These are phyloP conservation scores for Cryptococcus depauperatus DNA, from an alignment of 1,284 basidiomycete genomes.

Conservation along the genomic window DNA sequence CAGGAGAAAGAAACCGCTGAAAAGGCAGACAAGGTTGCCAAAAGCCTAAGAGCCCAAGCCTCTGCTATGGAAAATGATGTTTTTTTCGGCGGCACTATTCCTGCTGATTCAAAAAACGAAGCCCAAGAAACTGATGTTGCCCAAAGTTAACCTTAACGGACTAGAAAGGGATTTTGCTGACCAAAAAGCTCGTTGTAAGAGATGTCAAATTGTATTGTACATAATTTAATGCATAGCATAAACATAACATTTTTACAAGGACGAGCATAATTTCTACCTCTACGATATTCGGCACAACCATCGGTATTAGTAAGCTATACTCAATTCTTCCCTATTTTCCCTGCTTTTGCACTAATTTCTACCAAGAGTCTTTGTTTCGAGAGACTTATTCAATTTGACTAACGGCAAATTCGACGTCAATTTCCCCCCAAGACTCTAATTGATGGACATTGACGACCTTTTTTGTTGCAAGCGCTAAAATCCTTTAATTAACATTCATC, in stretches of 20 bases:
- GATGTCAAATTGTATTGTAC: too few relatives aligned
- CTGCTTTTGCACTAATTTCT: too few relatives aligned
- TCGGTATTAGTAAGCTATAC: too few relatives aligned
- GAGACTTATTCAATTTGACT: neutral
- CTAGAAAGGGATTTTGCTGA: too few relatives aligned
- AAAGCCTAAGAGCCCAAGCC: slow-evolving; percentile 23
- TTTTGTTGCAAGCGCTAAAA: slow-evolving; percentile 37
- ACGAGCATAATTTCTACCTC: too few relatives aligned
- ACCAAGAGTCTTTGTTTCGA: too few relatives aligned
- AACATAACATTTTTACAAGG: neutral
- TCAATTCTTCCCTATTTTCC: too few relatives aligned
- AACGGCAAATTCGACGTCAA: slow-evolving; percentile 21
- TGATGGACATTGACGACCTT: slow-evolving; percentile 27
- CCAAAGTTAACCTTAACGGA: slow-evolving; percentile 1
- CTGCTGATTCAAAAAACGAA: slow-evolving; percentile 1
- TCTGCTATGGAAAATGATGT: slow-evolving; percentile 17
- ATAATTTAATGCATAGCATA: too few relatives aligned
- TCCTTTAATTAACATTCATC: too few relatives aligned
- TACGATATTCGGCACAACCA: too few relatives aligned
- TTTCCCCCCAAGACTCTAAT: slow-evolving; percentile 17
- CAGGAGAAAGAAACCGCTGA: slow-evolving; percentile 37
- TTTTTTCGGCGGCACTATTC: slow-evolving; percentile 29
- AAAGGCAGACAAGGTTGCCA: slow-evolving; percentile 29
- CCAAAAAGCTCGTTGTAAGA: slow-evolving; percentile 1
- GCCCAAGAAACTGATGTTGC: neutral